phyloP scores from a whole-genome alignment of 2,329 filamentous ascomycete genomes.

The Trichoderma sp. region DNA sequence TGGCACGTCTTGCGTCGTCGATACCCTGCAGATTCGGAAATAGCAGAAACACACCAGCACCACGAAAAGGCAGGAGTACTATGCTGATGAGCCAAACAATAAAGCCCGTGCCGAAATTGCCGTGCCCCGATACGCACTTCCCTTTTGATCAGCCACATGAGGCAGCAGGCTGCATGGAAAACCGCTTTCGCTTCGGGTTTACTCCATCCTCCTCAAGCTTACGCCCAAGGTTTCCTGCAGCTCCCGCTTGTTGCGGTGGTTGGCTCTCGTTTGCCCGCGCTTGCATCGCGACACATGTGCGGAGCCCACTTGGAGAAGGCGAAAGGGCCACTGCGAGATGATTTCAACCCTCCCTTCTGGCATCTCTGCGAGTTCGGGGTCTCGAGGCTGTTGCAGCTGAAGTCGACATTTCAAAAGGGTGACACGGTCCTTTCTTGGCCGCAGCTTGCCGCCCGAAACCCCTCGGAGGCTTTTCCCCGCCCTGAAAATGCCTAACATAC shows the following conservation, averaged over 20 bases:
- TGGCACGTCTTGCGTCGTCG: neutral
- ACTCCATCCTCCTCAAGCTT: conserved; percentile 9
- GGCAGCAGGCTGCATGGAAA: conserved; percentile 1
- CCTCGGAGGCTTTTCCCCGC: conserved; percentile 12
- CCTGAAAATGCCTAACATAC: neutral
- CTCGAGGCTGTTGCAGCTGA: neutral
- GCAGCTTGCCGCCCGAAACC: conserved; percentile 2
- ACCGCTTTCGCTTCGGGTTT: conserved; percentile 4
- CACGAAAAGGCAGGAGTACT: neutral
- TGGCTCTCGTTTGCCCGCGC: conserved; percentile 4
- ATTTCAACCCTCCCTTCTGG: neutral
- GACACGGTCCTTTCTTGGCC: conserved; percentile 3
- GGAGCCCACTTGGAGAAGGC: conserved; percentile 15
- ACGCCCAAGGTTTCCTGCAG: conserved; percentile 3
- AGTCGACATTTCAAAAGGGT: neutral
- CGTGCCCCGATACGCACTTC: conserved; percentile 2
- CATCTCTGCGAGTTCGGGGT: neutral
- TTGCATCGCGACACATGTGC: neutral
- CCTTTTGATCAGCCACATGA: neutral
- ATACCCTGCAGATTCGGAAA: conserved; percentile 6
- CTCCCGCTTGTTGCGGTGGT: neutral
- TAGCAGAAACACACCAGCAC: neutral
- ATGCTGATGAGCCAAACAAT: neutral
- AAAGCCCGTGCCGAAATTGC: conserved; percentile 12
- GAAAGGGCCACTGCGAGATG: neutral